Evolutionary conservation across 2,329 filamentous ascomycete species (phyloP), one percentile per base, ranked within the genome.

Genomic region (Paracorniculantispora psalliotae): DNA sequence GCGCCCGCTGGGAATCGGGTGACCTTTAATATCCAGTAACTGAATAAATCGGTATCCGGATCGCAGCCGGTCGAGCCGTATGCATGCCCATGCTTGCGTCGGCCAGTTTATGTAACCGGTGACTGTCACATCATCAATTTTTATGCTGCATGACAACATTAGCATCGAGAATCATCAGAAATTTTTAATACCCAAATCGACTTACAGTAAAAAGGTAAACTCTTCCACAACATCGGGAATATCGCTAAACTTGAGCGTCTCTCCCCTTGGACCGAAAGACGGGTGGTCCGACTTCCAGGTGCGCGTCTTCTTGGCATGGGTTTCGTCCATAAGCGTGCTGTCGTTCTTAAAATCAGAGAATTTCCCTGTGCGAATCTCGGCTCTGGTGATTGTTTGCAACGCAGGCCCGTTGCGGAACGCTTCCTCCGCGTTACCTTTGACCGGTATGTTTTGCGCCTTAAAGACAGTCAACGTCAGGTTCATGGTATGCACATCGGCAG

Each of bases 311-410:
- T 79, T 77, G 67, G 88, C 88, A 75, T 81, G 86, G 46, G 80
- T 80, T 51, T 77, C 80, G 64, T 84, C 83, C 59, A 78, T 63
- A 23, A 57, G 41, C 25, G 62, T 61, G n/a, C 58, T 65, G 19
- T 71, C 69, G 28, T 67, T 71, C 23, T 68, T 69, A 17, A 61
- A 55, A 26, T 66, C 79, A 61, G 72, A 72, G 8, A 71, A 69
- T 61, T 79, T 89, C 68, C 94, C 91, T 17, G 92, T 84, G 71
- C 96, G 91, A 58, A 97, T 74, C 69, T 94, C 89, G 63, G 87
- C 88, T 69, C 88, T 91, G 66, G 96, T 82, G 61, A 89, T 84
- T 1, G 91, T 91, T 41, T 85, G 84, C 62, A 94, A 60, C 19
- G 65, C 65, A 53, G 68, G 69, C 46, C 72, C 72, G 50, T 68